Evolutionary conservation across 192 early-diverging fungal genomes (phyloP).

Genomic region (Linnemannia hyalina): DNA sequence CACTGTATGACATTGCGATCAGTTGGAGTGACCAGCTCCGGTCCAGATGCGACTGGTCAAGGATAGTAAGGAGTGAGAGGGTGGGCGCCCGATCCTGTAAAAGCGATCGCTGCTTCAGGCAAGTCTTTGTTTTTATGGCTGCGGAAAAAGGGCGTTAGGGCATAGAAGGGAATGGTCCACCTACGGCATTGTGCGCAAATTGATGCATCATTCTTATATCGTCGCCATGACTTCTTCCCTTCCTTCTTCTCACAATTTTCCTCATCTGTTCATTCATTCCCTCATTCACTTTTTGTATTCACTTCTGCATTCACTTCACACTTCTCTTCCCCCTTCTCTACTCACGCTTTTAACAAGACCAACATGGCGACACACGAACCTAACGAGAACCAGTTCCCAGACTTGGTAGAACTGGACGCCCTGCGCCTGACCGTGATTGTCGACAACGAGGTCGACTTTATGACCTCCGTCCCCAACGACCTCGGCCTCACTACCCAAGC

Average conservation of each 20-base stretch:
- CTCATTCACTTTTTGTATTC: constrained; percentile 4
- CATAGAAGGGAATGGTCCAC: no score
- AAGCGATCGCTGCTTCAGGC: no score
- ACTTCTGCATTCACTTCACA: neutral
- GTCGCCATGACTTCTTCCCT: neutral
- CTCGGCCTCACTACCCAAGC: constrained; percentile 34
- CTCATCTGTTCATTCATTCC: neutral
- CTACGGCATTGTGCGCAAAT: no score
- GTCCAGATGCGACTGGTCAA: no score
- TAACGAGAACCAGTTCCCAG: constrained; percentile 21
- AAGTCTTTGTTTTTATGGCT: no score
- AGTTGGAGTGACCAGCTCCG: no score
- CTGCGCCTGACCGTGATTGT: constrained; percentile 48
- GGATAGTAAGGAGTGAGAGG: no score
- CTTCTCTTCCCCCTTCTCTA: neutral
- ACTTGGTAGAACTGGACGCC: constrained; percentile 45
- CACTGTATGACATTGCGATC: no score
- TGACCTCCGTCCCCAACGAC: constrained; percentile 38
- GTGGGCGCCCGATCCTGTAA: no score
- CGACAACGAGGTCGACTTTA: constrained; percentile 53
- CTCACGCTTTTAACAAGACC: neutral
- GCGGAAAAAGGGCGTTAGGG: no score
- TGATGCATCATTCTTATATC: neutral
- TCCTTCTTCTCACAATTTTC: neutral
- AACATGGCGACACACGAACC: neutral